Base-by-base conservation (phyloP, 129 eudicot genomes). In the Arctium minus region DNA sequence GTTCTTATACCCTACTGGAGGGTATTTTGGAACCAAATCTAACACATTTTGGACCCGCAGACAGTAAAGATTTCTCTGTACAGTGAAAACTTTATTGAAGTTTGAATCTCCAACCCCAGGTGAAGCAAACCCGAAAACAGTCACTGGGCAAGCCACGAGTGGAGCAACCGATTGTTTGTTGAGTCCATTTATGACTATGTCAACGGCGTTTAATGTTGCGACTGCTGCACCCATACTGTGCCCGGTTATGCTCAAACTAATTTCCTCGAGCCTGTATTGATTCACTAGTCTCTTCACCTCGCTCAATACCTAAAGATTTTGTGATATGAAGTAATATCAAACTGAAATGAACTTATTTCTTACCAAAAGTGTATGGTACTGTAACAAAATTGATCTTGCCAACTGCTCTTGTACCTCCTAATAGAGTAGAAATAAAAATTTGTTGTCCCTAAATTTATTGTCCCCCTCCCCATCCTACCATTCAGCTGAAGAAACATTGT, bases 221-320 rank as follows among this genome's bases (percentile, higher is more conserved):
- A 94, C 78, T 1, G 98, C 93, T 0, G 97, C 97, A 0, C 98
- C 98, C 79, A 94, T 86, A 74, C 98, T 94, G 87, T 94, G 98
- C 2, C 97, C 98, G 0, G 92, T 87, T 6, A 87, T 38, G 0
- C 94, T 94, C 82, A 94, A 81, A 89, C 98, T 94, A 5, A 87
- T 79, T 29, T 94, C 97, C 68, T 94, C 98, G 0, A 73, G 44
- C 88, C 87, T 86, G 90, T 92, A 94, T 53, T 83, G n/a, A 48
- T 94, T 88, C 40, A 94, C 94, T 70, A 94, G 85, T 80, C 86
- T 88, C 53, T 76, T 84, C 6, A 94, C 76, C 85, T 94, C 98
- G 5, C 27, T 15, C 46, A 92, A 67, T 38, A 86, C 98, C 98
- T 94, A 37, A 44, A 78, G 3, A 15, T 44, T 44, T 70, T 18